A percentile compares a stretch with the other conserved stretches of the same genome.
phyloP scores from a whole-genome alignment of 306 rosid genomes.

The Corylus heterophylla region DNA sequence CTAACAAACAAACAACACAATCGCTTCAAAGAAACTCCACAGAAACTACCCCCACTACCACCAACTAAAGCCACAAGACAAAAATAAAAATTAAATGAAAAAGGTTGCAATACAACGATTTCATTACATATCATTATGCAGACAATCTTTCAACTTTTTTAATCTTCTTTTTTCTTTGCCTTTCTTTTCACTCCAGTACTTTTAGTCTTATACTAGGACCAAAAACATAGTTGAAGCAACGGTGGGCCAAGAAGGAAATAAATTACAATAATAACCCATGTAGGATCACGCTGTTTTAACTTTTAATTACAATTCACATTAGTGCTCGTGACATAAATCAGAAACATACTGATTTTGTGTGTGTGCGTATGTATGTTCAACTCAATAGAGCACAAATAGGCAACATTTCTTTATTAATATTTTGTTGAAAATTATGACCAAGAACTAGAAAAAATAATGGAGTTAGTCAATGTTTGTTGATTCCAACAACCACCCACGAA shows the following conservation, averaged over 20 bases:
- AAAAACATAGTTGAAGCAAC: no score
- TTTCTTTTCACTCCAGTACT: slow-evolving; percentile 47
- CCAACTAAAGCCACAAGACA: slow-evolving; percentile 60
- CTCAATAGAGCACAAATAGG: slow-evolving; percentile 16
- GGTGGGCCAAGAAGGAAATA: no score
- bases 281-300: no score
- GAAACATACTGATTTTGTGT: neutral
- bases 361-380: neutral
- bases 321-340: no score
- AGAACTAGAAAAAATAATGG: slow-evolving; percentile 17
- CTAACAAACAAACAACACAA: slow-evolving; percentile 64
- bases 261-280: no score
- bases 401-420: neutral
- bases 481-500: neutral
- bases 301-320: no score
- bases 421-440: neutral
- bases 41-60: slow-evolving; percentile 91
- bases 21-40: slow-evolving; percentile 85
- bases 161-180: slow-evolving; percentile 31
- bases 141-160: slow-evolving; percentile 27
- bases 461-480: slow-evolving; percentile 17
- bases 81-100: neutral
- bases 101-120: slow-evolving; percentile 29
- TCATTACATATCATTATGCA: slow-evolving; percentile 33
- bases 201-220: slow-evolving; percentile 8